Base-by-base conservation (phyloP, 2,329 filamentous ascomycete genomes). In the Aspergillus sp. region DNA sequence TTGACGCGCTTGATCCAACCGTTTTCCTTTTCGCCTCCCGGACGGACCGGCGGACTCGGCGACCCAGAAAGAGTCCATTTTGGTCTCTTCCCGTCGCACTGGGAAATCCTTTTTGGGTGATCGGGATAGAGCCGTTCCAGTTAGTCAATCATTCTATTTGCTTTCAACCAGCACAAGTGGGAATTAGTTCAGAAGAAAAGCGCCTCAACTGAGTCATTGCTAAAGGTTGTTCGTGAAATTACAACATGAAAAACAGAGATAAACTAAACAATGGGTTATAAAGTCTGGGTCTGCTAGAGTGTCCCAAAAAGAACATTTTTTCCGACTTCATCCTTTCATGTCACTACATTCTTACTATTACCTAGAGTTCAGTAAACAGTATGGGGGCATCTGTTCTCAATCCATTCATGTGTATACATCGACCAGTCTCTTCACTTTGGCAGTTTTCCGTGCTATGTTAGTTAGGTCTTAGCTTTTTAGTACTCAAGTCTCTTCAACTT, bases 1-100 rank as follows among this genome's bases (percentile, higher is more conserved):
- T 65, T 67, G 62, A 61, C 60, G 58, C 59, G 58, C 58, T 66
- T 64, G 61, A 63, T 61, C 63, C 65, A 64, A 63, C 61, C 59
- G 60, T 65, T 66, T 65, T 62, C 39, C 49, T 56, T 58, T 63
- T 66, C 66, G 60, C 63, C 62, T 67, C 64, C 59, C 67, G 66
- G 63, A 63, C 66, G 63, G 67, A 68, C 63, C 66, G 63, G 51
- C 62, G 60, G 32, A 66, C 63, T 63, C 63, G 62, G 62, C 57
- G 55, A 63, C 63, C 67, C 65, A 69, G 54, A 62, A 58, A 64
- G 54, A 57, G 65, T 55, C 57, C 55, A 60, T 12, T 19, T 17
- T 43, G 39, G 39, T 9, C n/a, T n/a, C 39, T 43, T 43, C 17
- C 39, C 39, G n/a, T 17, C 15, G 39, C 39, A 19, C 39, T 43